Evolutionary conservation across 2,329 filamentous ascomycete species (phyloP), one percentile per base, ranked within the genome.

Genomic region (Arthrobotrys sphaeroides): DNA sequence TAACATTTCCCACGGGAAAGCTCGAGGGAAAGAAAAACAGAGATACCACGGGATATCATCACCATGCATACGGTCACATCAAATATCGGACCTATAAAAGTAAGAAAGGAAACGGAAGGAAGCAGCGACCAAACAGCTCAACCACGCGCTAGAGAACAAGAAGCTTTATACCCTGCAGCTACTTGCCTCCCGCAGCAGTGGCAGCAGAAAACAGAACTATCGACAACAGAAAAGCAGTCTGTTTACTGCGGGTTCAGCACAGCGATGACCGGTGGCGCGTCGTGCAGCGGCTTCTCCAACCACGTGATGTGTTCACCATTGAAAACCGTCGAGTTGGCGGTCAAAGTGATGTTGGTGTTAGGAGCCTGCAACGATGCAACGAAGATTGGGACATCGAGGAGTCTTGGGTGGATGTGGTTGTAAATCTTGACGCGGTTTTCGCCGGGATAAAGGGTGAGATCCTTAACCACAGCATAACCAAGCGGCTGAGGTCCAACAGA

Each of bases 391-490:
- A 86, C 81, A 12, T 84, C 82, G 1, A 81, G 78, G 26, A 90
- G 79, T 55, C 90, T 82, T 3, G 83, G 78, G 4, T 80, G 77
- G 78, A 89, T 85, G 62, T 86, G 85, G 77, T 87, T 86, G 69
- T 84, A 85, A 81, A 90, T 85, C 49, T 83, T 80, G 78, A 87
- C 85, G 13, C 81, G 82, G 82, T 90, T 90, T 79, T 83, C 80
- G 69, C 90, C 90, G 1, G 89, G 89, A 33, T 78, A 80, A 51
- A 91, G 85, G 16, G 85, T 77, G 47, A 91, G 83, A 82, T 90
- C 84, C 77, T 87, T 83, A 75, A 91, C 85, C 76, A 84, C 86
- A 5, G 87, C 82, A 42, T 82, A 85, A 61, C 90, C 90, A 75
- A 91, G 84, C 0, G 83, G 77, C 47, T 82, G 78, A 49, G 83